Base-by-base conservation (phyloP, 306 rosid species). In the Boehmeria nivea region DNA sequence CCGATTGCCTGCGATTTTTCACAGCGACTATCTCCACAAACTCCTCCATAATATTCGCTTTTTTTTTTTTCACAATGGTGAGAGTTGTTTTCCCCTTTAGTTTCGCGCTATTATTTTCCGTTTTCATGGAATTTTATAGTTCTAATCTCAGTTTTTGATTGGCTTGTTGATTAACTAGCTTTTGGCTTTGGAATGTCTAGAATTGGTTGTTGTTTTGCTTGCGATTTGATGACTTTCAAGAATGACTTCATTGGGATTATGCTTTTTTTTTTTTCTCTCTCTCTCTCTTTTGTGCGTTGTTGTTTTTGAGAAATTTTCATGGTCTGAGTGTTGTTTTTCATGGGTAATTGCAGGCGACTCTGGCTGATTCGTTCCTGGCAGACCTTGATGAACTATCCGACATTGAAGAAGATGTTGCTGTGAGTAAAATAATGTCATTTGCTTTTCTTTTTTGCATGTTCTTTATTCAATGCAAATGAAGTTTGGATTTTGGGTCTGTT, bases 341-440 rank as follows among this genome's bases (percentile, higher is more conserved):
- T 8, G 34, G 8, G 58, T 8, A 65, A 49, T 72, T 80, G 60
- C 84, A 87, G 98, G 94, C 91, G 15, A 87, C 98, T 26, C 83
- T 90, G 21, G 98, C 98, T 18, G 98, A 90, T 76, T 84, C 95
- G 49, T 90, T 90, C 55, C 98, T 87, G 18, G 95, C 95, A 3
- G 98, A 90, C 71, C 95, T 90, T 4, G 98, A 90, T 51, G 98
- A 90, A 54, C 87, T 90, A 51, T 90, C 98, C 17, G 94, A 90
- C 73, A 88, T 85, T 55, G 98, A 90, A 61, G 91, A 85, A 1
- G 83, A 84, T 21, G 52, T 76, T 70, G 67, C 57, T 14, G 95
- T 90, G 37, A 73, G 95, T 65, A 1, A 24, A 43, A 10, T 23
- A 2, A 21, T 2, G 6, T 51, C 15, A 17, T 18, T n/a, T 43